Percentiles rank a stretch among this genome's conserved stretches.
phyloP scores from a whole-genome alignment of 2,329 filamentous ascomycete genomes.

The Penicillium sumatraense region DNA sequence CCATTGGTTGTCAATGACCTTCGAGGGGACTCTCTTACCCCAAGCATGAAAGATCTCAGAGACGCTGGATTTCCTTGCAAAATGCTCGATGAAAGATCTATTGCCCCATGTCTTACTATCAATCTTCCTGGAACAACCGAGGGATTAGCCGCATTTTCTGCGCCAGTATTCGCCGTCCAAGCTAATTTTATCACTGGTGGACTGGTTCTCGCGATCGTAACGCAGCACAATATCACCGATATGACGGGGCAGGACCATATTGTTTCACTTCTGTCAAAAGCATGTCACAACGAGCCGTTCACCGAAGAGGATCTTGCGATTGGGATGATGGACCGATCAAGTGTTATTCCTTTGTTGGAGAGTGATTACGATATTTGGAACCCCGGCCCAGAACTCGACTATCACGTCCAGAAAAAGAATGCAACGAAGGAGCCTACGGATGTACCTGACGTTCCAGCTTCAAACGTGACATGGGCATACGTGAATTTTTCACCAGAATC shows the following conservation, averaged over 20 bases:
- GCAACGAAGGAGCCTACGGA: not conserved
- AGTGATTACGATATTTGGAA: constrained; percentile 32
- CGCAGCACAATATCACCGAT: constrained; percentile 58
- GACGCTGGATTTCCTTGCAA: constrained; percentile 49
- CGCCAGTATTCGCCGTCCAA: constrained; percentile 54
- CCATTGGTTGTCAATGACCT: constrained; percentile 52
- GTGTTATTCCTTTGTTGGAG: constrained; percentile 47
- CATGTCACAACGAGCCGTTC: constrained; percentile 50
- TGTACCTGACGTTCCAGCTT: no score
- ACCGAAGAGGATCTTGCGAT: constrained; percentile 48
- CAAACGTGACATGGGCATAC: not conserved
- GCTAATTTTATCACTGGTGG: constrained; percentile 56
- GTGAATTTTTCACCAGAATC: not conserved
- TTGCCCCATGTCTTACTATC: constrained; percentile 45
- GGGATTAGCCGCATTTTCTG: constrained; percentile 20
- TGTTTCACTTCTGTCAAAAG: constrained; percentile 53
- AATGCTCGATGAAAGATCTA: constrained; percentile 54
- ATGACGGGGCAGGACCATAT: constrained; percentile 54
- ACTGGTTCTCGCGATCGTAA: constrained; percentile 54
- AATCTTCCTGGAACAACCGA: constrained; percentile 37
- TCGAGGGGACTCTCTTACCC: constrained; percentile 37
- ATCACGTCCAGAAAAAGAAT: constrained; percentile 18
- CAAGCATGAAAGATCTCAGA: constrained; percentile 46
- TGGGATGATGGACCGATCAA: constrained; percentile 49
- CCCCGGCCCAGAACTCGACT: constrained; percentile 43